A percentile compares a stretch with the other conserved stretches of the same genome.
Evolutionary conservation across 495 filamentous ascomycete species (phyloP).

Genomic region (Aspergillus avenaceus): DNA sequence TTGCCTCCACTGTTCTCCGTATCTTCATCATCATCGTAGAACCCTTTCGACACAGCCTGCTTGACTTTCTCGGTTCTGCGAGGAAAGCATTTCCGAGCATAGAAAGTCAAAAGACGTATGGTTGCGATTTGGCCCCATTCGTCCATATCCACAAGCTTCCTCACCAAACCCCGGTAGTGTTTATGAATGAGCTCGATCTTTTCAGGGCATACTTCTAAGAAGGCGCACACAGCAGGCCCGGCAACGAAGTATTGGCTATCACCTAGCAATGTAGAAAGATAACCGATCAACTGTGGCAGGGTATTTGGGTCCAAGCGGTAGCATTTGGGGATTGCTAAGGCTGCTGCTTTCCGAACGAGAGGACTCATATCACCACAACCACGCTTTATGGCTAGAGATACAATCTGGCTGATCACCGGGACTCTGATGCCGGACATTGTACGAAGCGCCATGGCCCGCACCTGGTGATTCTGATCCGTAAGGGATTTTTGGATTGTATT

Average conservation of each 20-base stretch:
- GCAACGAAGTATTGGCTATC: constrained; percentile 95
- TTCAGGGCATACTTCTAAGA: constrained; percentile 82
- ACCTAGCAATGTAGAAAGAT: constrained; percentile 68
- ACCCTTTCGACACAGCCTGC: constrained; percentile 54
- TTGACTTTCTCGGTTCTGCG: constrained; percentile 54
- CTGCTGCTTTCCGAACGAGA: constrained; percentile 87
- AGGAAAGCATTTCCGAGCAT: constrained; percentile 87
- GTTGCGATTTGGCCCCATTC: constrained; percentile 93
- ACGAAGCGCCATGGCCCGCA: constrained; percentile 83
- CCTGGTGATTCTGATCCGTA: constrained; percentile 83
- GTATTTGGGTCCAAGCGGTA: constrained; percentile 88
- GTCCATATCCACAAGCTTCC: constrained; percentile 96
- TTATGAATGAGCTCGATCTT: constrained; percentile 83
- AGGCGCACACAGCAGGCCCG: constrained; percentile 85
- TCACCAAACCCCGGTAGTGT: constrained; percentile 77
- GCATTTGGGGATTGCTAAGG: constrained; percentile 95
- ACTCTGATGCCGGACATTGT: constrained; percentile 96
- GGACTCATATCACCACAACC: constrained; percentile 92
- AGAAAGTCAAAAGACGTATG: constrained; percentile 73
- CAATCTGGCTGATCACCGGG: constrained; percentile 97
- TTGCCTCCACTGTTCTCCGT: constrained; percentile 40
- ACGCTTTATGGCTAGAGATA: constrained; percentile 90
- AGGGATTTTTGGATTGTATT: constrained; percentile 98
- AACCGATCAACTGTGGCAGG: constrained; percentile 76
- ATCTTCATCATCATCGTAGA: constrained; percentile 69